These are phyloP conservation scores for Scheffersomyces ergatensis DNA, from an alignment of 805 yeast species.

Conservation along the genomic window DNA sequence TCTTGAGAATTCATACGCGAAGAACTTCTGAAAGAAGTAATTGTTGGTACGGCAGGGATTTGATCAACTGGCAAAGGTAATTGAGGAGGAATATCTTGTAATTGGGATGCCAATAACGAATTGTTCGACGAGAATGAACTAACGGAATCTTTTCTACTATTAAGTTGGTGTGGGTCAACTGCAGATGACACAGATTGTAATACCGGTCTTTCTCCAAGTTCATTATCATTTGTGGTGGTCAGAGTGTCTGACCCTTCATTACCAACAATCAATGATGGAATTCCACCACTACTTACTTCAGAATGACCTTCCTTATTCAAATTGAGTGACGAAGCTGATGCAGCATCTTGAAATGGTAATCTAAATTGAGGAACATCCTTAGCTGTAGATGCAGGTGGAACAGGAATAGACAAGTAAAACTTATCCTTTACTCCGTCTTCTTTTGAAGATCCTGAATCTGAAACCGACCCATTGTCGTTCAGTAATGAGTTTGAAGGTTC, in stretches of 20 bases:
- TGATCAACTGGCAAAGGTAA: conserved; percentile 57
- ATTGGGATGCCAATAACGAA: conserved; percentile 26
- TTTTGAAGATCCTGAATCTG: not conserved
- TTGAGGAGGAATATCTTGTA: conserved; percentile 53
- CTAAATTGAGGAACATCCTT: conserved; percentile 57
- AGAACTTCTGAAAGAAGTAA: conserved; percentile 29
- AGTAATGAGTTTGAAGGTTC: conserved; percentile 10
- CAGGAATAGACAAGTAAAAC: conserved; percentile 19
- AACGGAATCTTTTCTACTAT: conserved; percentile 16
- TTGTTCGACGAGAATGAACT: conserved; percentile 19
- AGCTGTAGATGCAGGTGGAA: conserved; percentile 11
- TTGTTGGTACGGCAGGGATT: conserved; percentile 41
- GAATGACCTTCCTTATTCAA: not conserved
- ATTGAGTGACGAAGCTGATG: not conserved
- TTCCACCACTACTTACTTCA: not conserved
- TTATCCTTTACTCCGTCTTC: conserved; percentile 8
- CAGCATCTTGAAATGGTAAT: conserved; percentile 64
- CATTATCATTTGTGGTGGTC: not conserved
- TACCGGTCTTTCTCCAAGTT: conserved; percentile 1
- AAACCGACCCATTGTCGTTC: conserved; percentile 2
- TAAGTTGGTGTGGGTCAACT: conserved; percentile 22
- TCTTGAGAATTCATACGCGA: conserved; percentile 38
- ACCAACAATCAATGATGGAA: conserved; percentile 7
- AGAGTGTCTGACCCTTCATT: not conserved
- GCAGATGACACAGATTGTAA: conserved; percentile 9